These are phyloP conservation scores for Tricladium varicosporioides DNA, from an alignment of 2,329 filamentous ascomycete species.

Conservation along the genomic window DNA sequence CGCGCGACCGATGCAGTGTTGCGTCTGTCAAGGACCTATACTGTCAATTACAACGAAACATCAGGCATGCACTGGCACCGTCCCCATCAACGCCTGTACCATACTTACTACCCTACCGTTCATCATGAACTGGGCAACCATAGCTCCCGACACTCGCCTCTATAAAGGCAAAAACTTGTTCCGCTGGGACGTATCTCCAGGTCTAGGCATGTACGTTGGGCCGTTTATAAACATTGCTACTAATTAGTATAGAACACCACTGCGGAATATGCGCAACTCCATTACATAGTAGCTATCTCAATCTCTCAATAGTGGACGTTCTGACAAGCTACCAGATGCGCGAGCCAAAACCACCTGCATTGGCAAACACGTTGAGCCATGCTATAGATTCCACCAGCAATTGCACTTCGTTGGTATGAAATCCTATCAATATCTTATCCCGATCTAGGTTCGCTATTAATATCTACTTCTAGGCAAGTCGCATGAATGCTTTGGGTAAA, in stretches of 20 bases:
- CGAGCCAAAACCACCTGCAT: constrained; percentile 32
- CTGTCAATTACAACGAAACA: not conserved
- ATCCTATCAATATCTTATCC: no score
- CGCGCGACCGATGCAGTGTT: not conserved
- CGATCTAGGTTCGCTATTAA: not conserved
- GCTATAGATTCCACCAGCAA: constrained; percentile 34
- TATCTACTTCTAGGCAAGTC: constrained; percentile 10
- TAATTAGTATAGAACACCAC: constrained; percentile 32
- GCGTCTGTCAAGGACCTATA: not conserved
- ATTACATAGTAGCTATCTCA: constrained; percentile 26
- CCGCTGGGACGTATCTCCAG: constrained; percentile 32
- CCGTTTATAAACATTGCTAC: not conserved
- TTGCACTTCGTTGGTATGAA: constrained; percentile 34
- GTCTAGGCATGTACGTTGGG: constrained; percentile 25
- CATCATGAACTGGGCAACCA: constrained; percentile 30
- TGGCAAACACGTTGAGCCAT: constrained; percentile 35
- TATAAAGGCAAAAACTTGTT: constrained; percentile 32
- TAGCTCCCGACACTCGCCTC: constrained; percentile 27
- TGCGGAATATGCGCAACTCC: constrained; percentile 32
- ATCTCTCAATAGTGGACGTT: not conserved
- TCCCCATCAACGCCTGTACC: not conserved
- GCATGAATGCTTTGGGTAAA: constrained; percentile 7
- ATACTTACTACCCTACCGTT: not conserved
- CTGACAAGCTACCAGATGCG: constrained; percentile 23
- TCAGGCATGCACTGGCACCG: not conserved